phyloP scores from a whole-genome alignment of 768 basidiomycete genomes.

The Auriculariales sp. region DNA sequence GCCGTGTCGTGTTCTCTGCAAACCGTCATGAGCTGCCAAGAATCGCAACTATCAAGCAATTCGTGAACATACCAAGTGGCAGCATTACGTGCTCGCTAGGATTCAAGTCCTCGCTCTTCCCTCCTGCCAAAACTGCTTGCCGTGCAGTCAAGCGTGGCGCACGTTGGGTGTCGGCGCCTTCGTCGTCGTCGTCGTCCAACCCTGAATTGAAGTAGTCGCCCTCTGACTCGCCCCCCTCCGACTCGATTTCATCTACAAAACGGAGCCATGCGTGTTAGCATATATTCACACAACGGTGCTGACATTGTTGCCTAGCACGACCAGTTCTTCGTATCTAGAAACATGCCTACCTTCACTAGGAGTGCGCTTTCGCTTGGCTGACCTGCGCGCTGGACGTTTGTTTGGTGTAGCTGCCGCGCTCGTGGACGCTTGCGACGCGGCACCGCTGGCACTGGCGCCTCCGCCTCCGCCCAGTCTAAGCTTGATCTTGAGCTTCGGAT shows the following conservation, averaged over 20 bases:
- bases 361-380: slow-evolving; percentile 2
- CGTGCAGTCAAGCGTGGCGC: slow-evolving; percentile 23
- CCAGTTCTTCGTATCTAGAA: slow-evolving; percentile 2
- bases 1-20: slow-evolving; percentile 15
- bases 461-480: slow-evolving; percentile 33
- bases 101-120: slow-evolving; percentile 45
- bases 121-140: slow-evolving; percentile 58
- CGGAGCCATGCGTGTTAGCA: slow-evolving; percentile 1
- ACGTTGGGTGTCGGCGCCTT: neutral
- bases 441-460: slow-evolving; percentile 7
- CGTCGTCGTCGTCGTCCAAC: slow-evolving; percentile 18
- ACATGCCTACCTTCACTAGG: neutral
- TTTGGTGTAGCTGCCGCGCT: slow-evolving; percentile 6
- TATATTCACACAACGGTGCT: neutral
- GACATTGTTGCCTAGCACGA: slow-evolving; percentile 15
- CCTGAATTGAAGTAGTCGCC: slow-evolving; percentile 28
- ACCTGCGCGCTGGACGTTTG: slow-evolving; percentile 7
- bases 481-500: slow-evolving; percentile 43
- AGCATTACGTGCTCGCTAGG: slow-evolving; percentile 56
- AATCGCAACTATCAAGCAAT: slow-evolving; percentile 2
- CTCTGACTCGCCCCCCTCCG: slow-evolving; percentile 28
- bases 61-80: slow-evolving; percentile 18
- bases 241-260: slow-evolving; percentile 26
- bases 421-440: slow-evolving; percentile 7
- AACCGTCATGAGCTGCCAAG: neutral